These are phyloP conservation scores for Grosmannia serpens DNA, from an alignment of 2,329 filamentous ascomycete genomes.

Conservation along the genomic window DNA sequence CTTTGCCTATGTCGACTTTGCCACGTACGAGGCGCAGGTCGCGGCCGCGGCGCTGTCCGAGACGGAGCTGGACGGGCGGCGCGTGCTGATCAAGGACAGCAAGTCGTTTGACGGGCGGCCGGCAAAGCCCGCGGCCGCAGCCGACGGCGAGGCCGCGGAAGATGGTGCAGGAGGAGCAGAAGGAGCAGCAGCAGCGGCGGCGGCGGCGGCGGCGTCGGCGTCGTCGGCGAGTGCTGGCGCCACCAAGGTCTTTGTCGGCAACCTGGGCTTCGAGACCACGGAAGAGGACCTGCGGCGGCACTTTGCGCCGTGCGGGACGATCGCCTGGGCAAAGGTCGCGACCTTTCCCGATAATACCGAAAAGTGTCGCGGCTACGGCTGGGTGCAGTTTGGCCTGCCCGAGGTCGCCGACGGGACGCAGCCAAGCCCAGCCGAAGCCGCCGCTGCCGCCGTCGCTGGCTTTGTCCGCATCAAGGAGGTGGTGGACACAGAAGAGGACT, in stretches of 20 bases:
- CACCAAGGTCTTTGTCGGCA: constrained; percentile 83
- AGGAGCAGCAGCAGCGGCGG: constrained; percentile 13
- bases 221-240: constrained; percentile 35
- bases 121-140: constrained; percentile 25
- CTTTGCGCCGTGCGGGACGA: constrained; percentile 73
- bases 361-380: constrained; percentile 96
- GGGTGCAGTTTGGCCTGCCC: constrained; percentile 67
- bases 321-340: constrained; percentile 76
- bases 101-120: constrained; percentile 85
- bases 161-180: constrained; percentile 15
- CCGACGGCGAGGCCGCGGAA: constrained; percentile 12
- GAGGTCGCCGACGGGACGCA: background rate
- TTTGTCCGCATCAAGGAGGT: constrained; percentile 62
- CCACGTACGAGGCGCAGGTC: constrained; percentile 54
- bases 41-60: constrained; percentile 83
- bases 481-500: constrained; percentile 50
- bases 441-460: constrained; percentile 66
- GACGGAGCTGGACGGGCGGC: constrained; percentile 61
- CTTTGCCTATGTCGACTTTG: constrained; percentile 93
- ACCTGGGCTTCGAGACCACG: constrained; percentile 70
- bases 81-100: constrained; percentile 85
- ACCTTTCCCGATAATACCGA: constrained; percentile 85
- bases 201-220: constrained; percentile 21
- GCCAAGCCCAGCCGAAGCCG: constrained; percentile 25
- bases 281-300: constrained; percentile 72